These are phyloP conservation scores for Cryomyces minteri DNA, from an alignment of 495 filamentous ascomycete species.

Conservation along the genomic window DNA sequence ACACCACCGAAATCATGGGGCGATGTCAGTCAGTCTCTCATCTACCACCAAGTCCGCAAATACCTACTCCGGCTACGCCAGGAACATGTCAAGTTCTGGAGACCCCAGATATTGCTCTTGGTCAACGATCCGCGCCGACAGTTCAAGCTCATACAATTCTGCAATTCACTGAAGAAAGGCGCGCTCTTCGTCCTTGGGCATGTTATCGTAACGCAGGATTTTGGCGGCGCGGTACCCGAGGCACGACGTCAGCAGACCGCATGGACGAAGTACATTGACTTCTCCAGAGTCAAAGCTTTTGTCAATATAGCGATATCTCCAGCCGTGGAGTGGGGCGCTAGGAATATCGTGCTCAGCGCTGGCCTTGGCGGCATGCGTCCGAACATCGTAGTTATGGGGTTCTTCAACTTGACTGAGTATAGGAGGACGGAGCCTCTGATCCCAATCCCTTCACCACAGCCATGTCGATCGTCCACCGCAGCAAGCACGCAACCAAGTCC, in stretches of 20 bases:
- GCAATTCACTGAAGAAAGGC: conserved; percentile 81
- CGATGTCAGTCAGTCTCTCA: conserved; percentile 74
- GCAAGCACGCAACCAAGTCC: neutral
- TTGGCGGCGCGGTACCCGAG: conserved; percentile 58
- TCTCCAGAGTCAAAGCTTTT: conserved; percentile 77
- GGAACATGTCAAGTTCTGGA: conserved; percentile 87
- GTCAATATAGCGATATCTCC: conserved; percentile 72
- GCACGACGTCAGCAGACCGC: conserved; percentile 60
- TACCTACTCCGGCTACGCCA: conserved; percentile 66
- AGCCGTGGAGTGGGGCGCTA: conserved; percentile 65
- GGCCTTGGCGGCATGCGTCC: conserved; percentile 83
- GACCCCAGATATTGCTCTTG: conserved; percentile 68
- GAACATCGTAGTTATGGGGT: conserved; percentile 64
- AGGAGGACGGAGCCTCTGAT: conserved; percentile 34
- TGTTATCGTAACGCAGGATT: conserved; percentile 72
- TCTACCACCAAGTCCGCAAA: conserved; percentile 84
- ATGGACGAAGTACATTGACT: conserved; percentile 77
- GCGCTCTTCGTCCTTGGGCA: conserved; percentile 72
- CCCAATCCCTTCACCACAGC: conserved; percentile 21
- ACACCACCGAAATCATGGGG: conserved; percentile 79
- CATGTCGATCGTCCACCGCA: conserved; percentile 6
- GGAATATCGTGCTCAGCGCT: conserved; percentile 65
- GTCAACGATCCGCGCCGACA: conserved; percentile 65
- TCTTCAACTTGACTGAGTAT: conserved; percentile 59
- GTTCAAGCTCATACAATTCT: conserved; percentile 72